phyloP scores from a whole-genome alignment of 176 grass and related monocot species.

The Musa troglodytarum region DNA sequence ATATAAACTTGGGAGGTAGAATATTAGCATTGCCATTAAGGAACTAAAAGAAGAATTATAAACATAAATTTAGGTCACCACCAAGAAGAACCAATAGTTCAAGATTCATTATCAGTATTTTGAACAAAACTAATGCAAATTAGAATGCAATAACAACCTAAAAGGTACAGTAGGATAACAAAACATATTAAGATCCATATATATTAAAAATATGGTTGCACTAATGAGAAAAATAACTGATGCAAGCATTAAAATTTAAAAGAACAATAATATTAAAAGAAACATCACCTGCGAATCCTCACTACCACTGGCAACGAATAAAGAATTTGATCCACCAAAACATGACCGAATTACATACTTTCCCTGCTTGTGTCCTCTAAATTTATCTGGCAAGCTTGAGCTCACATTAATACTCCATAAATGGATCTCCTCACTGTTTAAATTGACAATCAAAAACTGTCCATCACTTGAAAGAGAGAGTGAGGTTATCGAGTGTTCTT shows the following conservation, averaged over 20 bases:
- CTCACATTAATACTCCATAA: constrained; percentile 59
- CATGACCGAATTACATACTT: constrained; percentile 90
- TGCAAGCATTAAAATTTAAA: background rate
- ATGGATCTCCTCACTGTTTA: constrained; percentile 93
- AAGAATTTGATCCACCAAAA: constrained; percentile 74
- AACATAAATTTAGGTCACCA: background rate
- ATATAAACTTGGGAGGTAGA: background rate
- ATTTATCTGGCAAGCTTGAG: constrained; percentile 40
- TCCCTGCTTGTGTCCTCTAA: constrained; percentile 75
- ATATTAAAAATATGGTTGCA: background rate
- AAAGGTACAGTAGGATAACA: background rate
- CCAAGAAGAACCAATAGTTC: background rate
- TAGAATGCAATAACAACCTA: background rate
- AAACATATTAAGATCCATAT: background rate
- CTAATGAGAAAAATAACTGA: background rate
- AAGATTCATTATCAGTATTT: background rate
- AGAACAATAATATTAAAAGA: background rate
- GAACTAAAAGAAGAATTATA: background rate
- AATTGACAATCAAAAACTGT: constrained; percentile 68
- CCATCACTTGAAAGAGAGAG: constrained; percentile 81
- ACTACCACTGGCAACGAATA: constrained; percentile 85
- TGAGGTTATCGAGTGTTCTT: constrained; percentile 58
- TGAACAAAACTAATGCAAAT: background rate
- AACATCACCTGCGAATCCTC: constrained; percentile 87
- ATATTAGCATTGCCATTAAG: background rate